Evolutionary conservation across 139 green algal genomes (phyloP), one percentile per base, ranked within the genome.

Genomic region (Coelastrella sp.): DNA sequence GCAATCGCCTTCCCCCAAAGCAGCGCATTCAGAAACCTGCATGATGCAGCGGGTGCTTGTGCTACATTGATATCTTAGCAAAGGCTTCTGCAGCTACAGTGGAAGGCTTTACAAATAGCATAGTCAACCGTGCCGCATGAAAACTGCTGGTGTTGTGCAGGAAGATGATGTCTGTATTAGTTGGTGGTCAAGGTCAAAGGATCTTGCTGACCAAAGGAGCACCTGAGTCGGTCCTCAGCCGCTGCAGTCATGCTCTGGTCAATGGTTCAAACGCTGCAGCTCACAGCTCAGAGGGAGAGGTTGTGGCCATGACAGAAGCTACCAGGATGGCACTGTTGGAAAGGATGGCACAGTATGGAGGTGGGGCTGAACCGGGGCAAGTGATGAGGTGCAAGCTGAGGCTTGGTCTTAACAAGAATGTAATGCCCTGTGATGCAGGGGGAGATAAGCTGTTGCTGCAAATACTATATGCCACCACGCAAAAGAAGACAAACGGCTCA

Each of bases 121-220:
- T 53, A 53, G 8, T 21, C 11, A 11, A 8, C 8, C 11, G 11
- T 11, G 8, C 45, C 17, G 9, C 32, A 30, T 41, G 19, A 5
- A 7, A 35, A 59, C 11, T 66, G 11, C 25, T 37, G 13, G 15
- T 3, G 19, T 4, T 23, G 19, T 75, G 87, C 86, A 91, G 96
- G 53, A 99, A 99, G 89, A 97, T 96, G 88, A 99, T 99, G 96
- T 95, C 89, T 37, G 94, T 96, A 64, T 85, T 98, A 23, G 91
- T 81, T 48, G 41, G 64, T 23, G 81, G 81, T 21, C 75, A 63
- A 6, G 75, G 50, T 2, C 63, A 74, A n/a, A 53, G 57, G n/a
- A 27, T 87, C 23, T 77, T 96, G 74, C 92, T 93, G 35, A 76
- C 51, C 81, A 98, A 99, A 88, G 96, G 96, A 9, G 95, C 96